These are phyloP conservation scores for Marasmius tenuissimus DNA, from an alignment of 1,284 basidiomycete species.

Conservation along the genomic window DNA sequence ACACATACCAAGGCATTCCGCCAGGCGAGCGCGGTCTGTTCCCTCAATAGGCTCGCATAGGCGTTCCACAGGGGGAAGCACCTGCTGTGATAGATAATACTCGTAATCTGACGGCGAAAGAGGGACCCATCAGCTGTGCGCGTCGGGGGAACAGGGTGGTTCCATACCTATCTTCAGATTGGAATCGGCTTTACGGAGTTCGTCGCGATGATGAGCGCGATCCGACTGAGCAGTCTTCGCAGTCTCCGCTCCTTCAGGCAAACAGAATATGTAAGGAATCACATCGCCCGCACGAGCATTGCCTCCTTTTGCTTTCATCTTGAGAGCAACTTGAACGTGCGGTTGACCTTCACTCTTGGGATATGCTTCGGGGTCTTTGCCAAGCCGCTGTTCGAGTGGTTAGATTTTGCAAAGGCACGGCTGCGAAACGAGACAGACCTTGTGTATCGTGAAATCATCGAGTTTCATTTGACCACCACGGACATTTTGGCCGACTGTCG, in stretches of 20 bases:
- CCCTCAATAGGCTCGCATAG: conserved; percentile 97
- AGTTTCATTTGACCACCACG: conserved; percentile 76
- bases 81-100: conserved; percentile 89
- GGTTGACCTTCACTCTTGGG: conserved; percentile 94
- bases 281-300: conserved; percentile 88
- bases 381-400: conserved; percentile 63
- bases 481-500: conserved; percentile 73
- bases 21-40: conserved; percentile 87
- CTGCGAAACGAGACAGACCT: conserved; percentile 47
- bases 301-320: conserved; percentile 85
- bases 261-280: conserved; percentile 94
- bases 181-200: conserved; percentile 71
- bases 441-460: conserved; percentile 95
- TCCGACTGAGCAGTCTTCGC: conserved; percentile 86
- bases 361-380: conserved; percentile 95
- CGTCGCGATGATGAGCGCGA: conserved; percentile 91
- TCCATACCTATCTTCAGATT: conserved; percentile 72
- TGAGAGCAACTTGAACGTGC: conserved; percentile 94
- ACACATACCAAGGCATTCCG: conserved; percentile 87
- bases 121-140: conserved; percentile 2
- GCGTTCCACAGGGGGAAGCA: conserved; percentile 93
- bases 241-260: conserved; percentile 72
- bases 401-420: not conserved
- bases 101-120: conserved; percentile 69
- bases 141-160: conserved; percentile 3